A percentile compares a stretch with the other conserved stretches of the same genome.
These are phyloP conservation scores for Acanthamoeba rhysodes DNA, from an alignment of 208 protist species.

Conservation along the genomic window DNA sequence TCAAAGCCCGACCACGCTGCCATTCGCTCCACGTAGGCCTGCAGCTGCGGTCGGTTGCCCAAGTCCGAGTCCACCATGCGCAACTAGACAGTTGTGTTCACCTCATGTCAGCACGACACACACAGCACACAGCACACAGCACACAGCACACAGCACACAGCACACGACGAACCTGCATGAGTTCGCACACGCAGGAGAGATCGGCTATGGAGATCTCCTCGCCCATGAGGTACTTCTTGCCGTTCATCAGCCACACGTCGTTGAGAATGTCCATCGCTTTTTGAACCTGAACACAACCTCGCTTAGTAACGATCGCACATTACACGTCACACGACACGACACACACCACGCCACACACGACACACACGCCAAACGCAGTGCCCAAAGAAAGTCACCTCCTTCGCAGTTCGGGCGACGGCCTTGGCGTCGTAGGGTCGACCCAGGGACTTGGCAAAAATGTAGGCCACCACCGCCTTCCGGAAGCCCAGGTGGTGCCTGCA, in stretches of 20 bases:
- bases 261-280: slow-evolving; percentile 45
- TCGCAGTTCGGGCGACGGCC: slow-evolving; percentile 5
- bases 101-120: too few species aligned
- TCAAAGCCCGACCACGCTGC: neutral
- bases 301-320: too few species aligned
- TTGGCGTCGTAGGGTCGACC: slow-evolving; percentile 35
- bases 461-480: slow-evolving; percentile 55
- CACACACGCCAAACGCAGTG: too few species aligned
- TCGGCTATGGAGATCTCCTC: slow-evolving; percentile 57
- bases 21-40: slow-evolving; percentile 34
- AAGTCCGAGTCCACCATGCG: slow-evolving; percentile 35
- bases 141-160: too few species aligned
- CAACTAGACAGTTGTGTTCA: neutral
- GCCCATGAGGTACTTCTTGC: slow-evolving; percentile 47
- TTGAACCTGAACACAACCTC: neutral
- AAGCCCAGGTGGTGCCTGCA: slow-evolving; percentile 56
- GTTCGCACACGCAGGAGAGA: slow-evolving; percentile 39
- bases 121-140: too few species aligned
- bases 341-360: too few species aligned
- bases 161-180: slow-evolving; percentile 15
- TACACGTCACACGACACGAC: too few species aligned
- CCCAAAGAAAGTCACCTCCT: neutral
- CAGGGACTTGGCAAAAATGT: slow-evolving; percentile 58
- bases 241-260: slow-evolving; percentile 38
- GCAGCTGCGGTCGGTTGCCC: neutral